phyloP scores from a whole-genome alignment of 2,329 filamentous ascomycete species.

The Geosmithia morbida region DNA sequence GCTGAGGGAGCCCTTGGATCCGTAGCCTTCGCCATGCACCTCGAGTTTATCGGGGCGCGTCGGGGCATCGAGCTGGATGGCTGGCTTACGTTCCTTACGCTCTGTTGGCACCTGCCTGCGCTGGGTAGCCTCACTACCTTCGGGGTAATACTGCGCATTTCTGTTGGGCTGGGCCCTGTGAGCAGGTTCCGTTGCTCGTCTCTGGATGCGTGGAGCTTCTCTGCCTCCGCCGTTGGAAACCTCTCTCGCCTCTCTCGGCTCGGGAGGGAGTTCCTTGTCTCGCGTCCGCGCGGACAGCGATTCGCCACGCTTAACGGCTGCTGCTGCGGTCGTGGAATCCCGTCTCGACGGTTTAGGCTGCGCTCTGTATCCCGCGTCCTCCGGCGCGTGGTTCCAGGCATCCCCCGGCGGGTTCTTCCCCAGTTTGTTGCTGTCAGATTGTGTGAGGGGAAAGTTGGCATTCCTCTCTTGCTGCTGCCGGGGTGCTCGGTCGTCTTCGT shows the following conservation, averaged over 20 bases:
- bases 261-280: conserved; percentile 17
- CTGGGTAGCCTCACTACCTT: background rate
- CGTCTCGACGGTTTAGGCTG: background rate
- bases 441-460: conserved; percentile 22
- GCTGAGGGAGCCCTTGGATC: conserved; percentile 12
- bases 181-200: conserved; percentile 2
- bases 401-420: conserved; percentile 43
- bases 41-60: conserved; percentile 9
- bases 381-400: conserved; percentile 25
- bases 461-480: conserved; percentile 3
- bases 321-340: background rate
- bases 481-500: conserved; percentile 5
- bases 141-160: background rate
- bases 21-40: conserved; percentile 15
- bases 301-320: background rate
- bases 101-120: background rate
- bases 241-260: conserved; percentile 6
- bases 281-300: conserved; percentile 7
- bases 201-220: conserved; percentile 1
- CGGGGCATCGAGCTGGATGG: conserved; percentile 3
- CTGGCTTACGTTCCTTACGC: background rate
- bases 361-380: conserved; percentile 25
- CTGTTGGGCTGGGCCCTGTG: background rate
- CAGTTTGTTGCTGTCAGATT: conserved; percentile 43
- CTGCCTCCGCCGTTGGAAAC: conserved; percentile 1